These are phyloP conservation scores for Kazachstania sp. DNA, from an alignment of 1,139 yeast species.

Conservation along the genomic window DNA sequence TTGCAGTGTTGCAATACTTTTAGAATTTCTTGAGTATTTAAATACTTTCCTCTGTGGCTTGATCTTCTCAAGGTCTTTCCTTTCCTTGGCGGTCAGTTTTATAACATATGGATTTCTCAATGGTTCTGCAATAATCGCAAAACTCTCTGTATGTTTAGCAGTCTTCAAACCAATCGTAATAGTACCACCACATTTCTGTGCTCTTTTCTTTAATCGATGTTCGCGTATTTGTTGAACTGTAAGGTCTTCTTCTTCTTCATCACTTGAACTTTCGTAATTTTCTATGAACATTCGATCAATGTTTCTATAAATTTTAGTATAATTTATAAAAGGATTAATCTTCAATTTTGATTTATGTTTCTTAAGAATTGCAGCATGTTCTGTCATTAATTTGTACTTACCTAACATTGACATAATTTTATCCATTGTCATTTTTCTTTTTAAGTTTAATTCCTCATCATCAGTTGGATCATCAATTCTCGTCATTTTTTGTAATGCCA, in stretches of 20 bases:
- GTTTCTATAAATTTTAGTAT: conserved; percentile 11
- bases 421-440: conserved; percentile 43
- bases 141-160: conserved; percentile 9
- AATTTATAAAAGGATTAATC: conserved; percentile 12
- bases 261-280: conserved; percentile 27
- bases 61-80: conserved; percentile 14
- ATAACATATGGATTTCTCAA: conserved; percentile 23
- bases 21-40: conserved; percentile 10
- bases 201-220: conserved; percentile 12
- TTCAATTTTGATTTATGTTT: conserved; percentile 4
- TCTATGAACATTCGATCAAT: conserved; percentile 18
- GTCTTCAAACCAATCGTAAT: conserved; percentile 15
- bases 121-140: conserved; percentile 28
- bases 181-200: conserved; percentile 21
- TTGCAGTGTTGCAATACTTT: conserved; percentile 12
- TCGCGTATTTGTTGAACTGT: conserved; percentile 14
- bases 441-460: conserved; percentile 40
- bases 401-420: conserved; percentile 43
- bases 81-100: conserved; percentile 17
- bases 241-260: conserved; percentile 26
- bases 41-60: conserved; percentile 11
- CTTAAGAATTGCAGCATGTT: conserved; percentile 12
- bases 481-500: conserved; percentile 45
- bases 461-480: conserved; percentile 42
- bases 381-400: conserved; percentile 41